Evolutionary conservation across 352 stramenopile genomes (phyloP).

Genomic region (Phytophthora chlamydospora): DNA sequence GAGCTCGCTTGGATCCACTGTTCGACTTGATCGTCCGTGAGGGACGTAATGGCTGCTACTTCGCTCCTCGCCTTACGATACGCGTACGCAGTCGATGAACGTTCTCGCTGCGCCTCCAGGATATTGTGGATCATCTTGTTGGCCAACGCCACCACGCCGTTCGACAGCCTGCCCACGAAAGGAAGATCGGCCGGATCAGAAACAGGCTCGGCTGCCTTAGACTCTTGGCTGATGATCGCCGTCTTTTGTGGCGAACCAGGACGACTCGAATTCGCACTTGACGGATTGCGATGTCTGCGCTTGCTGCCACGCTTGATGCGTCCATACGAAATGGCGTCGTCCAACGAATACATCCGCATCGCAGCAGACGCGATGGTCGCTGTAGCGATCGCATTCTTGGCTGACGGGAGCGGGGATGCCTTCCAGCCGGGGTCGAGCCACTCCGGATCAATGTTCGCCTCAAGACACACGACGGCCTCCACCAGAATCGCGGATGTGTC

Average conservation of each 20-base stretch:
- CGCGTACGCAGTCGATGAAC: slow-evolving; percentile 45
- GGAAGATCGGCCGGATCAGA: slow-evolving; percentile 52
- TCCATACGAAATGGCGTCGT: slow-evolving; percentile 79
- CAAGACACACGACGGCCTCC: slow-evolving; percentile 74
- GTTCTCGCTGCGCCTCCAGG: slow-evolving; percentile 56
- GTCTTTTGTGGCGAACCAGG: slow-evolving; percentile 40
- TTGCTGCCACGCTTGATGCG: slow-evolving; percentile 64
- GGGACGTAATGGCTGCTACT: slow-evolving; percentile 59
- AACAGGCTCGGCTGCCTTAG: slow-evolving; percentile 18
- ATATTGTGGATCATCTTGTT: slow-evolving; percentile 63
- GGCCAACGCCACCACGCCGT: slow-evolving; percentile 46
- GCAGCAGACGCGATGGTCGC: slow-evolving; percentile 76
- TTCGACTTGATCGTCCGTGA: slow-evolving; percentile 66
- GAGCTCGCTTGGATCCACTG: slow-evolving; percentile 63
- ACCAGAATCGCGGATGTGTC: slow-evolving; percentile 54
- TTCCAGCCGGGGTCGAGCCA: slow-evolving; percentile 84
- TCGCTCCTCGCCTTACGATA: slow-evolving; percentile 64
- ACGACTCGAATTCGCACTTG: slow-evolving; percentile 35
- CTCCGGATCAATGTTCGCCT: slow-evolving; percentile 76
- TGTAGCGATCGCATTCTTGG: slow-evolving; percentile 57
- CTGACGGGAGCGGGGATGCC: slow-evolving; percentile 63
- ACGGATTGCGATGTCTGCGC: slow-evolving; percentile 43
- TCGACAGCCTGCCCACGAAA: slow-evolving; percentile 52
- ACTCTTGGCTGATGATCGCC: slow-evolving; percentile 37
- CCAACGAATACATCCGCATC: slow-evolving; percentile 77